phyloP scores from a whole-genome alignment of 768 basidiomycete genomes.

The Daedalea quercina region DNA sequence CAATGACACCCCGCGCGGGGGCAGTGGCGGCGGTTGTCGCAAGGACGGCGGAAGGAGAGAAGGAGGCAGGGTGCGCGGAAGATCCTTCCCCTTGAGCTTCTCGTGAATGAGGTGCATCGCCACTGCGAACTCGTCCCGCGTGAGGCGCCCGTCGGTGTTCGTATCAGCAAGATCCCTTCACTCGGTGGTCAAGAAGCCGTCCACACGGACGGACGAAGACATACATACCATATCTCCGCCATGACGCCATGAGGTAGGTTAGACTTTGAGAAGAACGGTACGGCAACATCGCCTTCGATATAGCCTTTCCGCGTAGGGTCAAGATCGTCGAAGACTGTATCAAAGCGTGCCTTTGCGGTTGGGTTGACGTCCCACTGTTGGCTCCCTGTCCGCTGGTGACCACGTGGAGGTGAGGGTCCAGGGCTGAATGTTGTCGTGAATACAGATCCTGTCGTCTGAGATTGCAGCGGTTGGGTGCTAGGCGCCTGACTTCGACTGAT shows the following conservation, averaged over 20 bases:
- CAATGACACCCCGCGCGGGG: neutral
- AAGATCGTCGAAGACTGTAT: conserved; percentile 76
- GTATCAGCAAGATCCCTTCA: conserved; percentile 90
- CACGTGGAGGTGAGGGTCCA: neutral
- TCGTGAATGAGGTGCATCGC: conserved; percentile 89
- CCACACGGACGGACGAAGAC: neutral
- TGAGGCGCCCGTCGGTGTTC: conserved; percentile 76
- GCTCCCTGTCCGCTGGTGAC: neutral
- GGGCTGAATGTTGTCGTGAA: neutral
- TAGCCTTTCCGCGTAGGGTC: conserved; percentile 71
- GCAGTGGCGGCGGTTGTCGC: neutral
- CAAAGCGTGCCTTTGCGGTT: conserved; percentile 69
- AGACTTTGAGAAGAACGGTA: conserved; percentile 89
- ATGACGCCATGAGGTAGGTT: conserved; percentile 71
- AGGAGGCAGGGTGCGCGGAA: conserved; percentile 59
- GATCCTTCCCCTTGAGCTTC: conserved; percentile 69
- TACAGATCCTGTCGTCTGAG: neutral
- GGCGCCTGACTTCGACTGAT: neutral
- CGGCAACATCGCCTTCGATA: conserved; percentile 87
- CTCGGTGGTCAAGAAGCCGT: neutral
- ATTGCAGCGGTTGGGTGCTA: neutral
- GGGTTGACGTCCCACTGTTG: conserved; percentile 72
- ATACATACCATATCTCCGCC: conserved; percentile 80
- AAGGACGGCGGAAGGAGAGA: conserved; percentile 38
- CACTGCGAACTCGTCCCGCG: conserved; percentile 89